Base-by-base conservation (phyloP, 129 eudicot genomes). In the Erigeron canadensis region DNA sequence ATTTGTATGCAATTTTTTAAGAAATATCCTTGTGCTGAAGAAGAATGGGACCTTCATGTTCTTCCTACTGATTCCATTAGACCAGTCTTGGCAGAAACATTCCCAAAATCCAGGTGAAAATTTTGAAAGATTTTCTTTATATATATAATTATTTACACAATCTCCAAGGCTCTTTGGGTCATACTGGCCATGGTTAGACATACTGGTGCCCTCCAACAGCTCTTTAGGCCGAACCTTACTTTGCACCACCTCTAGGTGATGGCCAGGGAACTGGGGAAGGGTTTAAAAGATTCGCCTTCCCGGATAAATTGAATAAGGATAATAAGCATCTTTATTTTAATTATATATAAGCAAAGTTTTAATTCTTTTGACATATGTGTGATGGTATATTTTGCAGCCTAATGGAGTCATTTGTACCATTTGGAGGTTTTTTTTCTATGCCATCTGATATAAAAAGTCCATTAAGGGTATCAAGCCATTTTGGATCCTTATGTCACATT, bases 321-420 rank as follows among this genome's bases (percentile, higher is more conserved):
- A 23, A 23, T 2, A 1, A 23, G 2, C 34, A 1, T 2, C 1
- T 2, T 23, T 23, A 23, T 23, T 23, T 23, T 23, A 23, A 23
- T 23, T 23, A 23, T 23, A 23, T 23, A 1, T 23, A 23, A 23
- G 34, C 2, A 23, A 23, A 23, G 34, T 23, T 42, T 65, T 67
- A 22, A 19, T 65, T 42, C 16, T 18, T 44, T 63, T 59, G 21
- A 21, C 21, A 69, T 42, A 48, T 75, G 46, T 46, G 56, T 16
- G 34, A 23, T 71, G 56, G 44, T 76, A 9, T 56, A 42, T 50
- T 60, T 77, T 79, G 45, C 95, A 94, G 98, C 72, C 71, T 94
- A 84, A 85, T 85, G 91, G 98, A 88, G 71, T 94, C 98, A 60
- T 89, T 94, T 82, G 97, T 94, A 62, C 98, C 98, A 28, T 81